A percentile compares a stretch with the other conserved stretches of the same genome.
Conservation (phyloP, 2,329 filamentous ascomycete species). For the Cladosporium halotolerans region DNA sequence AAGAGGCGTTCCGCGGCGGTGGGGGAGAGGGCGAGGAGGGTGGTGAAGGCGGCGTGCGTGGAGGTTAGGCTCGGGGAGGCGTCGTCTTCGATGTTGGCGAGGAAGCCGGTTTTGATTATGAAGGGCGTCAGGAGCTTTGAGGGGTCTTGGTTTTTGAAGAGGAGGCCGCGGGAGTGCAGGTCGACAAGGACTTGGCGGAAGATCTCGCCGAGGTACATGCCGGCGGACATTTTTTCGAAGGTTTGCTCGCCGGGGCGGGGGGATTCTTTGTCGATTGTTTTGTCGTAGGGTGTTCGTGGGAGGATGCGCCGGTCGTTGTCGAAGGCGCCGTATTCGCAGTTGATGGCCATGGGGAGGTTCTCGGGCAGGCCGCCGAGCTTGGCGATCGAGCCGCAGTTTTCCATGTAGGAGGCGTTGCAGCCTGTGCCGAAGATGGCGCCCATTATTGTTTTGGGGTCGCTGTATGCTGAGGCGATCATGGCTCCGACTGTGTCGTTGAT, state of each 20-base stretch:
- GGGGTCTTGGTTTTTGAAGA: conserved; percentile 77
- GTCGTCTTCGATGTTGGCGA: conserved; percentile 75
- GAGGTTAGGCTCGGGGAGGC: conserved; percentile 17
- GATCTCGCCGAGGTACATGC: conserved; percentile 88
- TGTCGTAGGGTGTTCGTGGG: conserved; percentile 79
- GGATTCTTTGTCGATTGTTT: conserved; percentile 82
- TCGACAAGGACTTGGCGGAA: conserved; percentile 84
- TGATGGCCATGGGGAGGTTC: conserved; percentile 86
- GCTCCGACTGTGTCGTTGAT: conserved; percentile 95
- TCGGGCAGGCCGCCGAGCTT: conserved; percentile 73
- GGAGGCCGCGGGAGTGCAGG: conserved; percentile 66
- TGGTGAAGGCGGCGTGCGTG: conserved; percentile 21
- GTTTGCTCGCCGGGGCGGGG: conserved; percentile 89
- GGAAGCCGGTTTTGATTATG: conserved; percentile 81
- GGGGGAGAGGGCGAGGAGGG: conserved; percentile 20
- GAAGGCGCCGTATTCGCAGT: conserved; percentile 97
- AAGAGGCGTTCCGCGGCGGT: conserved; percentile 26
- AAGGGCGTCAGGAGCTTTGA: conserved; percentile 73
- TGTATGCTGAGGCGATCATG: conserved; percentile 83
- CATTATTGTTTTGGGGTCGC: conserved; percentile 74
- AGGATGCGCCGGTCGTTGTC: conserved; percentile 90
- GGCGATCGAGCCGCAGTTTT: conserved; percentile 71
- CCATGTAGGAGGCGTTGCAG: conserved; percentile 93
- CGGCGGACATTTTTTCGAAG: conserved; percentile 97
- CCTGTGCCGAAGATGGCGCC: conserved; percentile 93